phyloP scores from a whole-genome alignment of 305 asterid species.

The Fraxinus platypoda region DNA sequence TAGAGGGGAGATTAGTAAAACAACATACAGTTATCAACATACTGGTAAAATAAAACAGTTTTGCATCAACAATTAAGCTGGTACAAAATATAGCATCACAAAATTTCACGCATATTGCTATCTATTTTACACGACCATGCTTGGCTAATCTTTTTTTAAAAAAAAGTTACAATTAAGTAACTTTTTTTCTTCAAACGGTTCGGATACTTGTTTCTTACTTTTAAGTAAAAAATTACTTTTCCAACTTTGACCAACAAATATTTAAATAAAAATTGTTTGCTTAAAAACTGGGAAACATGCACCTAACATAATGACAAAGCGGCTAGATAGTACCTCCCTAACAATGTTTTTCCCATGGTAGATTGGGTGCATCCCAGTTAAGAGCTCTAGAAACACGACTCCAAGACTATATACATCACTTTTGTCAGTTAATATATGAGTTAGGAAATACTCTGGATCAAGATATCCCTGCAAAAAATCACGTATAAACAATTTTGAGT shows the following conservation, averaged over 20 bases:
- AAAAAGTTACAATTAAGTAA: not conserved
- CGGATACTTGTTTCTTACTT: not conserved
- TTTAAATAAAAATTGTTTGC: not conserved
- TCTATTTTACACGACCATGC: not conserved
- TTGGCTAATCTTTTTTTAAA: not conserved
- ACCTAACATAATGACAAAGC: not conserved
- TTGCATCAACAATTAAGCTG: not conserved
- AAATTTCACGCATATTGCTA: not conserved
- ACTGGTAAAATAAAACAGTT: not conserved
- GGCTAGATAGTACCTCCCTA: constrained; percentile 58
- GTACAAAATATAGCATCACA: not conserved
- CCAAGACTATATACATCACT: constrained; percentile 90
- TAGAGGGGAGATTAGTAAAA: not conserved
- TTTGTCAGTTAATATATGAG: constrained; percentile 78
- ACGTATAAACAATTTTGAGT: constrained; percentile 6
- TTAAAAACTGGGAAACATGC: not conserved
- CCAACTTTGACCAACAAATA: not conserved
- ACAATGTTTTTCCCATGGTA: constrained; percentile 81
- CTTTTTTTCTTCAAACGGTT: not conserved
- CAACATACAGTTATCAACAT: not conserved
- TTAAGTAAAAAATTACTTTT: not conserved
- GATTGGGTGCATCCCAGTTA: constrained; percentile 83
- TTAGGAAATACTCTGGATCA: constrained; percentile 86
- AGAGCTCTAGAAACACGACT: constrained; percentile 75
- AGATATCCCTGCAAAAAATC: constrained; percentile 72